These are phyloP conservation scores for Tothia fuscella DNA, from an alignment of 2,329 filamentous ascomycete species.

Conservation along the genomic window DNA sequence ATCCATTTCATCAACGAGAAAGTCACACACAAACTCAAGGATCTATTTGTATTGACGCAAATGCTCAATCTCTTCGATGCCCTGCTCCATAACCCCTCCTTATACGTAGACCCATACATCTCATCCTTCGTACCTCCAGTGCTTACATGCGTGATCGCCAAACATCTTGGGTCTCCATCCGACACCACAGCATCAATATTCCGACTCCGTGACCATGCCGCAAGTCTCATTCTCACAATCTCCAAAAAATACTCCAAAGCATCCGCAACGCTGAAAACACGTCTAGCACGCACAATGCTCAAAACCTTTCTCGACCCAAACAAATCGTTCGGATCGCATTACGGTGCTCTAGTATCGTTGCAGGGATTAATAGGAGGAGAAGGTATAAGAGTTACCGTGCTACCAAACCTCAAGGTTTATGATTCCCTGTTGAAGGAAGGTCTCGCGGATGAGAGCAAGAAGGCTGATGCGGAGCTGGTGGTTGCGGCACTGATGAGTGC, in stretches of 20 bases:
- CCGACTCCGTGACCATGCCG: conserved; percentile 70
- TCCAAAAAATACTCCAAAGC: conserved; percentile 68
- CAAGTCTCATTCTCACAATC: conserved; percentile 68
- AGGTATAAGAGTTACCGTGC: conserved; percentile 49
- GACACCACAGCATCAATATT: conserved; percentile 52
- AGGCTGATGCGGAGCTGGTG: conserved; percentile 49
- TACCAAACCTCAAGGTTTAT: conserved; percentile 55
- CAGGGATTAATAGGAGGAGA: conserved; percentile 61
- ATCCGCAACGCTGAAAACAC: conserved; percentile 72
- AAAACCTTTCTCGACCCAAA: conserved; percentile 84
- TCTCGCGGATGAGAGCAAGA: conserved; percentile 41
- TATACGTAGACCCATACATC: conserved; percentile 62
- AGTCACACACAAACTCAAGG: conserved; percentile 85
- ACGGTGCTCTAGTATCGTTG: conserved; percentile 75
- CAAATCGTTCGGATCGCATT: conserved; percentile 73
- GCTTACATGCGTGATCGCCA: conserved; percentile 79
- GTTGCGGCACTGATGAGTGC: conserved; percentile 44
- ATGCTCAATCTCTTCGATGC: conserved; percentile 87
- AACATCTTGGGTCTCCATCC: conserved; percentile 54
- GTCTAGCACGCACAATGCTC: conserved; percentile 83
- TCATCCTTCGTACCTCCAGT: conserved; percentile 69
- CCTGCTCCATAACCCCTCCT: conserved; percentile 67
- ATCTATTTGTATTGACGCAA: conserved; percentile 75
- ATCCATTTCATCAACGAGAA: conserved; percentile 92
- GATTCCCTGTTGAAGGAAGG: conserved; percentile 48